Base-by-base conservation (phyloP, 2,329 filamentous ascomycete species). In the Cladosporium sp. region DNA sequence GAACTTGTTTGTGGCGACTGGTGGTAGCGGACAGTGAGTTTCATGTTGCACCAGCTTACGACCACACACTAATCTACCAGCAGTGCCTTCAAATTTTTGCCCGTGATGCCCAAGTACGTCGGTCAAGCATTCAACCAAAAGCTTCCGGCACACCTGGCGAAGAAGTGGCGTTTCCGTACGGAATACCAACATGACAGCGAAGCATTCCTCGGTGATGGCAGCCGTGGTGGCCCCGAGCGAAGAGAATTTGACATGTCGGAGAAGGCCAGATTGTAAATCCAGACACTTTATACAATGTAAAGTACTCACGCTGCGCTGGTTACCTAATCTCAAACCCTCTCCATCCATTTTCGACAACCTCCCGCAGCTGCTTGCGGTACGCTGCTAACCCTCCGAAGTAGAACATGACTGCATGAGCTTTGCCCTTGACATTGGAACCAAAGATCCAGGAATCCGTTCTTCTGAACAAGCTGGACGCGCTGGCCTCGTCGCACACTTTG, bases 1-100 rank as follows among this genome's bases (percentile, higher is more conserved):
- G n/a, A 79, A 81, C 0, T 69, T 88, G 0, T 82, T 86, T 69
- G 78, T 87, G 0, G 85, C 84, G 3, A 86, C 85, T 0, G 85
- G 84, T 1, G 86, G 86, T 0, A 84, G 82, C 39, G 85, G 85
- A 0, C 85, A 87, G 71, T 73, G 58, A 69, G 70, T 68, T 2
- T 2, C 21, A 5, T 23, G 30, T 5, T 26, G 0, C n/a, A 21
- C 16, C 5, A 18, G 11, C 3, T 18, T n/a, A 6, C 1, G 6
- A 2, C n/a, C 11, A 34, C 1, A 26, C 6, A 30, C 25, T 43
- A 32, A 54, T n/a, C 21, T 54, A 13, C 3, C 51, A 23, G 3
- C 25, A 73, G 71, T 58, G 71, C 65, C 6, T 73, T 72, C 66
- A 73, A 72, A 26, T 73, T 73, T 49, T 46, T 73, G 3, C 69